A percentile compares a stretch with the other conserved stretches of the same genome.
phyloP scores from a whole-genome alignment of 1,139 yeast species.

The Dujonia santamariae region DNA sequence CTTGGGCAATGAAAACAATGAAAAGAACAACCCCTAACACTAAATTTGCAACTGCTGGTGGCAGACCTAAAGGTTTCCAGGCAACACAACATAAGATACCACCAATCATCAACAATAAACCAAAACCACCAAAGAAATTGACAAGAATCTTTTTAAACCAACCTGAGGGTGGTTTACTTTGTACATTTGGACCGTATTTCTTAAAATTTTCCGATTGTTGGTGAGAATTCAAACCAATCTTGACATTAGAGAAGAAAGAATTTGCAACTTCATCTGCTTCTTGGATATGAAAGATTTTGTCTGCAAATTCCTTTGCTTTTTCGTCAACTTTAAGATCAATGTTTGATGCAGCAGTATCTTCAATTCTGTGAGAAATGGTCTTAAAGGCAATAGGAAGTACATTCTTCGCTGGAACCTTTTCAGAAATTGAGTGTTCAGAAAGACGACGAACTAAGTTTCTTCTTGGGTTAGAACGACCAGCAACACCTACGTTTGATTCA shows the following conservation, averaged over 20 bases:
- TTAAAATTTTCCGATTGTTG: constrained; percentile 16
- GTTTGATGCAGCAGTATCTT: constrained; percentile 14
- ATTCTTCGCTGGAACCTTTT: constrained; percentile 23
- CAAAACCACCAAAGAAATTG: constrained; percentile 53
- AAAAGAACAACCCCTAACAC: constrained; percentile 44
- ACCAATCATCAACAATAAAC: constrained; percentile 40
- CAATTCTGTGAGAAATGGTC: constrained; percentile 36
- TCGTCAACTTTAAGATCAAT: constrained; percentile 7
- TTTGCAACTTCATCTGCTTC: constrained; percentile 18
- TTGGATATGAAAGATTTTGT: constrained; percentile 24
- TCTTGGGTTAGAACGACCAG: constrained; percentile 3
- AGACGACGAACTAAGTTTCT: constrained; percentile 7
- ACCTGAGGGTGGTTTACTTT: constrained; percentile 35
- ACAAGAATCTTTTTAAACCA: constrained; percentile 28
- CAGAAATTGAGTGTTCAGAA: constrained; percentile 10
- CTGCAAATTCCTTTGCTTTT: constrained; percentile 15
- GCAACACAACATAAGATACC: constrained; percentile 45
- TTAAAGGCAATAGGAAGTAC: constrained; percentile 35
- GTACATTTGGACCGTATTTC: constrained; percentile 34
- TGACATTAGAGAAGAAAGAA: constrained; percentile 19
- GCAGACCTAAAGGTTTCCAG: constrained; percentile 53
- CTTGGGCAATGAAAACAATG: constrained; percentile 46
- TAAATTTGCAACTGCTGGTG: constrained; percentile 47
- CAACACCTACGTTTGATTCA: constrained; percentile 4
- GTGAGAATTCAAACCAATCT: constrained; percentile 16